Conservation (phyloP, 1,284 basidiomycete species). For the Phenoliferia sp. region DNA sequence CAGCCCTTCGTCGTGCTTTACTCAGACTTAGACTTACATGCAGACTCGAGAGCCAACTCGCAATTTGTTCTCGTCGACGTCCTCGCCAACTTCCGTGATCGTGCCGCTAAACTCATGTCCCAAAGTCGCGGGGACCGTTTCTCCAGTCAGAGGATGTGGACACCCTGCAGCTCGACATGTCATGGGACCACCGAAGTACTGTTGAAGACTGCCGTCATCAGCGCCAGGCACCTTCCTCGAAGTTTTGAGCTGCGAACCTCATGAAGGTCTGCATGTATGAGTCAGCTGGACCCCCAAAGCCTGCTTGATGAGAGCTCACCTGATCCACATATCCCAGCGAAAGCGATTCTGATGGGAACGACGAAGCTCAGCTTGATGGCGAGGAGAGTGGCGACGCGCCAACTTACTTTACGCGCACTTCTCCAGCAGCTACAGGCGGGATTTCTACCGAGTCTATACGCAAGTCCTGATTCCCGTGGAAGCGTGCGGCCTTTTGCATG, state of each 20-base stretch:
- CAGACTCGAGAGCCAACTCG: constrained; percentile 38
- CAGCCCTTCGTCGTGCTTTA: neutral
- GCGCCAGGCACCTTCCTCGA: constrained; percentile 13
- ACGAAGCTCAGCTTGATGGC: constrained; percentile 35
- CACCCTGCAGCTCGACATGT: constrained; percentile 19
- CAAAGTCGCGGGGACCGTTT: constrained; percentile 38
- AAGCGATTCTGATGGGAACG: constrained; percentile 38
- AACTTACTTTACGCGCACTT: constrained; percentile 22
- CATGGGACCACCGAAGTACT: constrained; percentile 16
- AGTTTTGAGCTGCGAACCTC: constrained; percentile 25
- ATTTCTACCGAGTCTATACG: constrained; percentile 37
- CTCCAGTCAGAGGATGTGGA: constrained; percentile 38
- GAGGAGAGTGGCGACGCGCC: constrained; percentile 23
- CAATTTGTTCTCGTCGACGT: constrained; percentile 24
- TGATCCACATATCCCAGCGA: constrained; percentile 3
- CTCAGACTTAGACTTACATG: constrained; percentile 32
- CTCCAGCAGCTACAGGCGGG: neutral
- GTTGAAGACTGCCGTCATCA: neutral
- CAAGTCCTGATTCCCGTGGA: constrained; percentile 39
- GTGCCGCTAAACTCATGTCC: constrained; percentile 43
- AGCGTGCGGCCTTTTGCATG: constrained; percentile 35
- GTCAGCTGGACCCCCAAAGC: neutral
- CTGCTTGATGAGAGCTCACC: neutral
- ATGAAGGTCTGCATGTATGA: constrained; percentile 38
- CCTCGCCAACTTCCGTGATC: constrained; percentile 37